These are phyloP conservation scores for Grammothele lineata DNA, from an alignment of 768 basidiomycete genomes.

Conservation along the genomic window DNA sequence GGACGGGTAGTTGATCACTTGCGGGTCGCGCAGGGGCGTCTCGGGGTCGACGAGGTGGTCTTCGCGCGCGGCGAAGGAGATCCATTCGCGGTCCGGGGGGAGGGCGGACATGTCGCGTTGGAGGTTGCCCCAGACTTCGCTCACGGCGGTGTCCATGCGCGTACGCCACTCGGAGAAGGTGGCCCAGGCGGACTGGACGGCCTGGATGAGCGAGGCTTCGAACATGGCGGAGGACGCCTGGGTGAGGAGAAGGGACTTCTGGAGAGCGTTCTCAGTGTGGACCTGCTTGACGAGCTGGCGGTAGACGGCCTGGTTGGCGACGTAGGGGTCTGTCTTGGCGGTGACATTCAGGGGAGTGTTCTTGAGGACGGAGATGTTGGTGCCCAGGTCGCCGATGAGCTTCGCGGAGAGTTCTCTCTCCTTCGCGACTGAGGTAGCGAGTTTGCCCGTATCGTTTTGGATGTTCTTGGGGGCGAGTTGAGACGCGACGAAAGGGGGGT, in stretches of 20 bases:
- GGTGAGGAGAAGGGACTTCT: conserved; percentile 97
- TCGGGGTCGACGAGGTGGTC: conserved; percentile 97
- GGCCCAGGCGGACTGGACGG: conserved; percentile 94
- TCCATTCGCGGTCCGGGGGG: conserved; percentile 90
- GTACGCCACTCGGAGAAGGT: conserved; percentile 94
- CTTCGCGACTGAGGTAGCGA: conserved; percentile 86
- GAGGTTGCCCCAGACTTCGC: conserved; percentile 71
- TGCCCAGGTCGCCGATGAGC: conserved; percentile 82
- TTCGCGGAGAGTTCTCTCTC: conserved; percentile 87
- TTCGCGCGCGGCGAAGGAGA: conserved; percentile 86
- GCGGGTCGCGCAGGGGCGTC: conserved; percentile 83
- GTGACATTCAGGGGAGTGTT: conserved; percentile 89
- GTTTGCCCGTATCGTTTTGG: conserved; percentile 92
- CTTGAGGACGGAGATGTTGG: conserved; percentile 86
- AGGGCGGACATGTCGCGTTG: conserved; percentile 73
- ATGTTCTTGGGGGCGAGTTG: conserved; percentile 54
- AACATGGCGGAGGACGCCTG: conserved; percentile 97
- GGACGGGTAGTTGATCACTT: conserved; percentile 76
- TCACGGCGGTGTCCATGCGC: conserved; percentile 69
- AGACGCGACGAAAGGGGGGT: no score
- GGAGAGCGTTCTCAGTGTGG: conserved; percentile 94
- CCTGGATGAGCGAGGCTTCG: conserved; percentile 92
- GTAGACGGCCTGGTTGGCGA: conserved; percentile 66
- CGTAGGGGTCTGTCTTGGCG: conserved; percentile 79
- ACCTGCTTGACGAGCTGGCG: conserved; percentile 89